A percentile compares a stretch with the other conserved stretches of the same genome.
phyloP scores from a whole-genome alignment of 129 eudicot genomes.

The Centella asiatica region DNA sequence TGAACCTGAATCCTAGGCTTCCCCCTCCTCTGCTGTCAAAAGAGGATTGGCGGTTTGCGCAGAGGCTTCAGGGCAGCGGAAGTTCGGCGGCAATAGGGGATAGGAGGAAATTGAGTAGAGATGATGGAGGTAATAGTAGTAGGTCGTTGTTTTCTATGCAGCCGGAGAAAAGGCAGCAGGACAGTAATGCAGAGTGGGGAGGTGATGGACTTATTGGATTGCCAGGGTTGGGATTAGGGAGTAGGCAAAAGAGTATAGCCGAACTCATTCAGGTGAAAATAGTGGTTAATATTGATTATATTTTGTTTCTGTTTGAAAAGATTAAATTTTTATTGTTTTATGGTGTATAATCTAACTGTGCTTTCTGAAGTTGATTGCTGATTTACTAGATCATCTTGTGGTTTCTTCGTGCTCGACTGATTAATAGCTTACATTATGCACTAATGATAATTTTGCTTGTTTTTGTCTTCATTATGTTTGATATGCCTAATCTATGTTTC shows the following conservation, averaged over 20 bases:
- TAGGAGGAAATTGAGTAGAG: constrained; percentile 46
- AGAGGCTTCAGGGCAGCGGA: constrained; percentile 45
- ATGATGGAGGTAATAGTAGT: constrained; percentile 22
- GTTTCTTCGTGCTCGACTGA: background rate
- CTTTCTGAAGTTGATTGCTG: background rate
- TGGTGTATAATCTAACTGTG: background rate
- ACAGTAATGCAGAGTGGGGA: constrained; percentile 49
- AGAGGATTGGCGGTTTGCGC: constrained; percentile 91
- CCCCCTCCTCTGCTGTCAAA: constrained; percentile 91
- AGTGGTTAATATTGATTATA: background rate
- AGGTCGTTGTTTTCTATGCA: constrained; percentile 46
- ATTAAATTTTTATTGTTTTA: background rate
- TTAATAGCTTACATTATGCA: background rate
- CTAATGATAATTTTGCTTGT: background rate
- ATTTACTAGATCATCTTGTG: too few relatives aligned
- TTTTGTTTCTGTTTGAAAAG: background rate
- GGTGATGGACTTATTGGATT: constrained; percentile 79
- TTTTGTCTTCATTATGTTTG: background rate
- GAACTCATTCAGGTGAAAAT: constrained; percentile 73
- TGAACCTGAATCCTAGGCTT: constrained; percentile 74
- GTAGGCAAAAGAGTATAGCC: constrained; percentile 76
- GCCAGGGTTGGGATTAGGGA: constrained; percentile 70
- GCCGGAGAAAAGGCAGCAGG: constrained; percentile 25
- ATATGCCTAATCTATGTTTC: background rate
- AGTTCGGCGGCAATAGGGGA: constrained; percentile 62